Base-by-base conservation (phyloP, 331 rosid species). In the Dryas integrifolia region DNA sequence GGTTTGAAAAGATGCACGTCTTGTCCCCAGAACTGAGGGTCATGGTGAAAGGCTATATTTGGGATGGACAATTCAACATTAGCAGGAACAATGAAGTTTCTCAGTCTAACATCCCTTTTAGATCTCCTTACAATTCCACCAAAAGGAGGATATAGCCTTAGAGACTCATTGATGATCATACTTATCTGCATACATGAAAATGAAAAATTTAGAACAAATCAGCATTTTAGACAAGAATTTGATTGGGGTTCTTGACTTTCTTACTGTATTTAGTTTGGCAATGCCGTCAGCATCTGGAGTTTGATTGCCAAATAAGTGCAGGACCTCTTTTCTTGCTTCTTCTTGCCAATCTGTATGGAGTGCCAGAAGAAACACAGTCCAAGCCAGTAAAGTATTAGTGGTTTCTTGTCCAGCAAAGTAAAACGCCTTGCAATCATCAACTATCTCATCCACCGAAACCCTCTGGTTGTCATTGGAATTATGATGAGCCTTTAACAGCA, bases 371-470 rank as follows among this genome's bases (percentile, higher is more conserved):
- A 77, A 70, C 3, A 70, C 43, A 62, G 72, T 75, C 88, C 83
- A 84, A 8, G 61, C 21, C 11, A 84, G 79, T 46, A 78, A 30
- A 12, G 48, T 46, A 2, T 55, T 80, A 3, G 85, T 84, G 12
- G 85, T 84, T 53, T 77, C 84, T 16, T 83, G 85, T 9, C 82
- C 85, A 8, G 82, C 87, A 58, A 80, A 35, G 72, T 84, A 79
- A 44, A 83, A 41, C 0, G 86, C 72, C 52, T 79, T 83, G 58
- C 84, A 79, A 58, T 83, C 84, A 0, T 55, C 81, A 12, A 83
- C 46, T 15, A 83, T 4, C 24, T 56, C 67, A 7, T 79, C 76
- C 0, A 62, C 5, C 0, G 77, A 72, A 61, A 79, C 75, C 24
- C 52, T 70, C 61, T 48, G 10, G 48, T 7, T 68, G 1, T 49